Evolutionary conservation across 208 protist species (phyloP).

Genomic region (Leishmania arabica): DNA sequence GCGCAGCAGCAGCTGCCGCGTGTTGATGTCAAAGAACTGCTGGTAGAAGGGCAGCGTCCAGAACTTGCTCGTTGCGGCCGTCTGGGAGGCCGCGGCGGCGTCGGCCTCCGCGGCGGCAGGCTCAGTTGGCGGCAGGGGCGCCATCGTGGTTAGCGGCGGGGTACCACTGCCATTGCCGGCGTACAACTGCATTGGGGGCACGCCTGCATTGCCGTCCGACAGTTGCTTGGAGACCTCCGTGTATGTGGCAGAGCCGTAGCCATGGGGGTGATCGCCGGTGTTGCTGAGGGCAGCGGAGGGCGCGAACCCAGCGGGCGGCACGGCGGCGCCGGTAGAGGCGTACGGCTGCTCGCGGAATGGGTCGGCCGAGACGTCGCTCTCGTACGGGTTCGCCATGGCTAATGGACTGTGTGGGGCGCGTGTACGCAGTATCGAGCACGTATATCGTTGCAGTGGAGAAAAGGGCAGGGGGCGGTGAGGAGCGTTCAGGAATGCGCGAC

Average conservation of each 20-base stretch:
- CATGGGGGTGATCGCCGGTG: slow-evolving; percentile 2
- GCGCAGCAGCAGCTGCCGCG: slow-evolving; percentile 75
- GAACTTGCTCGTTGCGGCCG: slow-evolving; percentile 56
- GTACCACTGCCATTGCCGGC: slow-evolving; percentile 9
- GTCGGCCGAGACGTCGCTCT: slow-evolving; percentile 38
- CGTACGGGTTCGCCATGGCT: slow-evolving; percentile 68
- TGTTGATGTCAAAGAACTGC: slow-evolving; percentile 91
- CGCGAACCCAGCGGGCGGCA: slow-evolving; percentile 7
- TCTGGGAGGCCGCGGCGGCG: background rate
- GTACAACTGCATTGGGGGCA: slow-evolving; percentile 16
- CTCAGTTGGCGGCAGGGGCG: slow-evolving; percentile 9
- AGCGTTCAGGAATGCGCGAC: background rate
- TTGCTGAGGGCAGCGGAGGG: background rate
- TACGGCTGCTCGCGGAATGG: slow-evolving; percentile 54
- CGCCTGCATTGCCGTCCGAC: background rate
- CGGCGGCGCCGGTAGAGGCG: slow-evolving; percentile 1
- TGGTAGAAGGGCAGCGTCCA: slow-evolving; percentile 89
- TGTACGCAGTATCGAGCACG: background rate
- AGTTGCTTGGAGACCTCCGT: slow-evolving; percentile 14
- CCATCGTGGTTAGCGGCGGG: background rate
- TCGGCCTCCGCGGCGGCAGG: background rate
- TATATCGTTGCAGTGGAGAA: background rate
- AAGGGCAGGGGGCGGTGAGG: background rate
- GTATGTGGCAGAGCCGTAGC: slow-evolving; percentile 23
- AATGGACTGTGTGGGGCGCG: background rate